A percentile compares a stretch with the other conserved stretches of the same genome.
These are phyloP conservation scores for Candida easanensis DNA, from an alignment of 805 yeast species.

Conservation along the genomic window DNA sequence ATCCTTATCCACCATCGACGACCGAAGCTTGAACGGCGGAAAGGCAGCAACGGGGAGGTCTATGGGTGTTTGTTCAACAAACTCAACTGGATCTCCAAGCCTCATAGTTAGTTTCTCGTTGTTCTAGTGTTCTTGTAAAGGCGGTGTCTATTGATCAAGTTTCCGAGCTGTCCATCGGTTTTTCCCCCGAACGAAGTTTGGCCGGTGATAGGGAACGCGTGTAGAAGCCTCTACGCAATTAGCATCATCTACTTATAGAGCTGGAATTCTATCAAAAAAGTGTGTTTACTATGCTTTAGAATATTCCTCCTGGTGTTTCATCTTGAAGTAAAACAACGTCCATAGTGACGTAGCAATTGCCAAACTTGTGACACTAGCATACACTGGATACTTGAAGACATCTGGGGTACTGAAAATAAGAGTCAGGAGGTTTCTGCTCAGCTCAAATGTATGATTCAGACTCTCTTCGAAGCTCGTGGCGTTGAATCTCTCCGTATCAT, in stretches of 20 bases:
- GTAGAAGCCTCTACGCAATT: neutral
- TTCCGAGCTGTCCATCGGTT: no score
- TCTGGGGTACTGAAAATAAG: conserved; percentile 30
- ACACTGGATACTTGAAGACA: conserved; percentile 30
- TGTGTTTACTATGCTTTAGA: neutral
- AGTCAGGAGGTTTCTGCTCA: conserved; percentile 29
- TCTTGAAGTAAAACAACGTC: neutral
- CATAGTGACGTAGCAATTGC: neutral
- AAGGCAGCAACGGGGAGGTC: conserved; percentile 62
- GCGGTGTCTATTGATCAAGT: neutral
- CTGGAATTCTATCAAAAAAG: neutral
- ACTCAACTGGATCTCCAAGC: conserved; percentile 4
- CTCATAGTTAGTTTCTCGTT: neutral
- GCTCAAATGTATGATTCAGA: conserved; percentile 30
- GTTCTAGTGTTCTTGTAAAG: neutral
- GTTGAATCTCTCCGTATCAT: conserved; percentile 29
- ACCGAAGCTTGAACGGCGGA: conserved; percentile 73
- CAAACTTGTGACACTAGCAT: conserved; percentile 12
- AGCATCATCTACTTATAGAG: neutral
- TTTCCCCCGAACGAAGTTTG: no score
- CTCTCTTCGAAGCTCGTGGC: conserved; percentile 36
- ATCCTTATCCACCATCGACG: conserved; percentile 76
- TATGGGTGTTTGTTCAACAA: conserved; percentile 12
- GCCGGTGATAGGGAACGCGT: no score
- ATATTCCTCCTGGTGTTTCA: neutral